phyloP scores from a whole-genome alignment of 495 filamentous ascomycete species.

The Talaromyces thailandensis region DNA sequence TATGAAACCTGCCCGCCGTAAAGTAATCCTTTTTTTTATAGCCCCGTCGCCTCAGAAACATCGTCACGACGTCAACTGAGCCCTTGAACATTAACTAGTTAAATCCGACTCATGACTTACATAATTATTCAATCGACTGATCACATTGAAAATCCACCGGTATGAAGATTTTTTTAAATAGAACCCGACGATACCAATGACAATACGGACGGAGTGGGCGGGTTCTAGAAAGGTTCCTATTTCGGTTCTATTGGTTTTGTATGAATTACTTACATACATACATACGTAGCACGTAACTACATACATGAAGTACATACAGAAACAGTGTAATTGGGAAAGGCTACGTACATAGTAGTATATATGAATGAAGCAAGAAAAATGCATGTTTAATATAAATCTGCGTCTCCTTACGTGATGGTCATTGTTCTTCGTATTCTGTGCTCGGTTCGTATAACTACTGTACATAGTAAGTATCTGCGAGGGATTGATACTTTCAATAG shows the following conservation, averaged over 20 bases:
- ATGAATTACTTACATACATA: neutral
- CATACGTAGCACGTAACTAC: too few species aligned
- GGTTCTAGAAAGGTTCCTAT: neutral
- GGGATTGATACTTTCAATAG: neutral
- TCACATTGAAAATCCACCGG: neutral
- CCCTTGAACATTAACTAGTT: neutral
- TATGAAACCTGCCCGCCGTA: neutral
- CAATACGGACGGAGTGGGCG: neutral
- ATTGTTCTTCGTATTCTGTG: too few species aligned
- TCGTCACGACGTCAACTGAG: neutral
- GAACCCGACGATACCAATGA: neutral
- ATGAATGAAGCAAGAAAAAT: neutral
- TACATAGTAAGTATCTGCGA: neutral
- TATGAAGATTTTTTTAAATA: neutral
- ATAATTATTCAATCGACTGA: neutral
- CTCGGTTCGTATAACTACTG: too few species aligned
- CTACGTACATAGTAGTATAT: too few species aligned
- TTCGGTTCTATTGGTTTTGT: neutral
- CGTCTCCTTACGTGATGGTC: neutral
- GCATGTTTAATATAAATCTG: neutral
- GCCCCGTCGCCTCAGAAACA: neutral
- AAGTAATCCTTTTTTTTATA: neutral
- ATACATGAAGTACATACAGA: too few species aligned
- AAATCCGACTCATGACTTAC: neutral
- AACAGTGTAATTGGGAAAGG: too few species aligned